Evolutionary conservation across 2,329 filamentous ascomycete genomes (phyloP), one percentile per base, ranked within the genome.

Genomic region (Trichothecium sympodiale): DNA sequence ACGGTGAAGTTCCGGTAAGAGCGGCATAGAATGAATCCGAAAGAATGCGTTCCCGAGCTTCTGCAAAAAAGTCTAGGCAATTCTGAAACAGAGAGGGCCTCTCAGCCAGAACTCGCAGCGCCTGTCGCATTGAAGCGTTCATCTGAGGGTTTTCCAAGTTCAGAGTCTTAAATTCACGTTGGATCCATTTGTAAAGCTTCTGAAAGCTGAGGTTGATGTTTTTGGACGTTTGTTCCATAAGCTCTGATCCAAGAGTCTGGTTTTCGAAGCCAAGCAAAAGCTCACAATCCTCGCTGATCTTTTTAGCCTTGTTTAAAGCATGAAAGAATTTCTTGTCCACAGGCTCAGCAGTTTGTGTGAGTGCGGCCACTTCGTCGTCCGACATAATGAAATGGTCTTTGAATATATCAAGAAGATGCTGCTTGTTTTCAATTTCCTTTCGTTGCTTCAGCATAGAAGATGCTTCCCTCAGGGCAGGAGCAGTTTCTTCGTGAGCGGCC

Each of bases 71-170:
- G 54, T 95, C 86, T 5, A 98, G 69, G 53, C 89, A 96, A 52
- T 77, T 94, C 54, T 95, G 85, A 60, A 98, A 96, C 2, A 96
- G 64, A 3, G 83, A 80, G 1, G 91, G 91, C 20, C 88, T 67
- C 54, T 96, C 91, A 10, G 91, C 87, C 14, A 98, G 68, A 9
- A 94, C 84, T 33, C 87, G 76, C 28, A 98, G 67, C 16, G 87
- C 87, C 38, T 80, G 76, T 35, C 89, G 75, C 42, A 98, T 88
- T 0, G 84, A 80, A 15, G 80, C 73, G 52, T 83, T 88, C 54
- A 96, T 88, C 49, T 94, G 88, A 1, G 88, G 88, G 46, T 93
- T 94, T 51, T 98, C 91, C 8, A 96, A 71, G 53, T 96, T 93
- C 34, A 96, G 62, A 1, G 80, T 80, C 55, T 88, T 94, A 61